phyloP scores from a whole-genome alignment of 805 yeast species.

The Candida tallmaniae region DNA sequence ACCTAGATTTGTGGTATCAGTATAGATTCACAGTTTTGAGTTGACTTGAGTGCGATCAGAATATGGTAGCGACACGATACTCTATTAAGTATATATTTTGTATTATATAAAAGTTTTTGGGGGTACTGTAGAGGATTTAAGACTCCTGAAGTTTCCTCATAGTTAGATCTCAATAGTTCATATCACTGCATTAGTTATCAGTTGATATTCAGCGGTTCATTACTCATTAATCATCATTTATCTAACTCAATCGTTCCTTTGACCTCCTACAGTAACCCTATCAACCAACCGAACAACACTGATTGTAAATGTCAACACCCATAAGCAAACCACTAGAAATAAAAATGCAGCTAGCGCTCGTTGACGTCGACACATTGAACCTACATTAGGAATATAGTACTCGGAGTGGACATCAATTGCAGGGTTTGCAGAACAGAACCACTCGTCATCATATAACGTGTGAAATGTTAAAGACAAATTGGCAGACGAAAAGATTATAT shows the following conservation, averaged over 20 bases:
- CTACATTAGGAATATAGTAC: conserved; percentile 26
- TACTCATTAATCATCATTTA: too few species aligned
- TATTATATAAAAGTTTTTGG: too few species aligned
- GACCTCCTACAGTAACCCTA: conserved; percentile 33
- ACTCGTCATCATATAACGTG: conserved; percentile 70
- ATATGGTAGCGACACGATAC: too few species aligned
- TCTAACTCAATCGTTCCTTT: conserved; percentile 3
- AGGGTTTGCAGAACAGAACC: conserved; percentile 57
- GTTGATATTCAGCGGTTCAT: too few species aligned
- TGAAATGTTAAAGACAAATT: conserved; percentile 82
- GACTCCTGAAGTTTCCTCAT: too few species aligned
- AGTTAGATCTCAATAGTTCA: too few species aligned
- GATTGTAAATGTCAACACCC: conserved; percentile 84
- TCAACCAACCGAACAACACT: conserved; percentile 81
- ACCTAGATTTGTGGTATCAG: too few species aligned
- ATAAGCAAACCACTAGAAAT: conserved; percentile 66
- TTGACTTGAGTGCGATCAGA: too few species aligned
- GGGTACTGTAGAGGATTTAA: too few species aligned
- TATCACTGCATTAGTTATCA: too few species aligned
- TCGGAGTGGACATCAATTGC: conserved; percentile 15
- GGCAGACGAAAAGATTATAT: conserved; percentile 86
- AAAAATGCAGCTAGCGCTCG: conserved; percentile 73
- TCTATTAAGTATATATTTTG: too few species aligned
- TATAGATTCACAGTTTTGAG: too few species aligned
- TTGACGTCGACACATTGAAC: conserved; percentile 71